A percentile compares a stretch with the other conserved stretches of the same genome.
These are phyloP conservation scores for Aspergillus glaucus DNA, from an alignment of 2,329 filamentous ascomycete species.

Conservation along the genomic window DNA sequence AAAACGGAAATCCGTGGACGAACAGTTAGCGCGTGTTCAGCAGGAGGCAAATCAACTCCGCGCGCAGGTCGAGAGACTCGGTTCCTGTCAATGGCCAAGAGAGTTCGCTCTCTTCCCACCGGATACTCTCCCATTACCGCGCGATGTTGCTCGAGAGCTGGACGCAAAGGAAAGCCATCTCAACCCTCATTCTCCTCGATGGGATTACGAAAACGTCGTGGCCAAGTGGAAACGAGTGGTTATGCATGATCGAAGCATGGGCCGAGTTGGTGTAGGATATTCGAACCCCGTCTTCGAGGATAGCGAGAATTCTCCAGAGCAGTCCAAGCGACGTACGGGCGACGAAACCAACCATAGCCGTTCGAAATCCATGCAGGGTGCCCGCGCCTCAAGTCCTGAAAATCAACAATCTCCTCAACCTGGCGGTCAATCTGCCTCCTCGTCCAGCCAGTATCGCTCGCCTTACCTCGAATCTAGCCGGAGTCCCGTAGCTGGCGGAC, in stretches of 20 bases:
- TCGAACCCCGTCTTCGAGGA: constrained; percentile 16
- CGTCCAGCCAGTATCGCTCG: constrained; percentile 24
- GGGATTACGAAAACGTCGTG: constrained; percentile 45
- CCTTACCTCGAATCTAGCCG: constrained; percentile 23
- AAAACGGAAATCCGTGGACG: constrained; percentile 38
- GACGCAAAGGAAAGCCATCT: constrained; percentile 30
- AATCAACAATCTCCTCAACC: constrained; percentile 15
- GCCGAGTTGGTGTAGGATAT: constrained; percentile 29
- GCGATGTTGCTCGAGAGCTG: constrained; percentile 33
- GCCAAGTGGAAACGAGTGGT: constrained; percentile 45
- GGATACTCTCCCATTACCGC: constrained; percentile 36
- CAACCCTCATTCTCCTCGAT: constrained; percentile 30
- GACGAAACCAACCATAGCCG: constrained; percentile 7
- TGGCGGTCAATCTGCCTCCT: constrained; percentile 12
- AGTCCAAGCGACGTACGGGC: constrained; percentile 3
- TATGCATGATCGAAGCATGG: constrained; percentile 40
- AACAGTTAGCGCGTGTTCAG: constrained; percentile 39
- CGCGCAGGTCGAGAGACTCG: constrained; percentile 41
- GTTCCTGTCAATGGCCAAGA: constrained; percentile 43
- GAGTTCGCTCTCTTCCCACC: constrained; percentile 45
- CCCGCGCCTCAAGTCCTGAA: constrained; percentile 21
- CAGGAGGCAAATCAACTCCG: constrained; percentile 46
- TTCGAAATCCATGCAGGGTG: constrained; percentile 11
- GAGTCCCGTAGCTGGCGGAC: constrained; percentile 12
- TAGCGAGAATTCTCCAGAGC: background rate